Conservation (phyloP, 1,284 basidiomycete species). For the Cryptococcus maquisensis region DNA sequence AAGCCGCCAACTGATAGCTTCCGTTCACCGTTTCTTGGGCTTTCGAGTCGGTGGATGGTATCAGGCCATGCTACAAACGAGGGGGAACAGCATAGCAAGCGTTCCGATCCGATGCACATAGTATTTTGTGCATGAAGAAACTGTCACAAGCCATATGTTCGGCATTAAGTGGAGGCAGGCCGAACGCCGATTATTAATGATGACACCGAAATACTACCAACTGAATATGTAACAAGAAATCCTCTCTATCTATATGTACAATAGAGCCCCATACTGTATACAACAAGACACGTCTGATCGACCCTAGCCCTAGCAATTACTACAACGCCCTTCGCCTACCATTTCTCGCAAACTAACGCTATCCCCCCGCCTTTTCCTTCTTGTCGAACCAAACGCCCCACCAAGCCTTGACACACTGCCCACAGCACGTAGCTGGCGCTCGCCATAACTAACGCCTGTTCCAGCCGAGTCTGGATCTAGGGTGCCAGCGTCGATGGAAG, state of each 20-base stretch:
- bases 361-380: conserved; percentile 26
- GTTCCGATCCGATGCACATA: not conserved
- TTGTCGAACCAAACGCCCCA: conserved; percentile 22
- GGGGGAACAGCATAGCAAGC: no score
- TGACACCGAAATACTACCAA: not conserved
- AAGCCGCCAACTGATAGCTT: not conserved
- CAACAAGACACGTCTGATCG: not conserved
- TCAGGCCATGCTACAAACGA: no score
- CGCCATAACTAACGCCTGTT: conserved; percentile 93
- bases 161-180: not conserved
- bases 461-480: conserved; percentile 91
- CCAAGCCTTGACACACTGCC: conserved; percentile 49
- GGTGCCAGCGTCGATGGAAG: conserved; percentile 86
- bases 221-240: no score
- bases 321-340: conserved; percentile 40
- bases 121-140: not conserved
- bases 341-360: conserved; percentile 42
- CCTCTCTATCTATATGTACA: no score
- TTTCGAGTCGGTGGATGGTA: no score
- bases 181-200: not conserved
- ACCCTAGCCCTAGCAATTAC: conserved; percentile 18
- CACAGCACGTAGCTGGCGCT: conserved; percentile 79
- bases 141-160: not conserved
- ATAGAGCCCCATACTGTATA: not conserved
- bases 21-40: not conserved